Evolutionary conservation across 2,329 filamentous ascomycete genomes (phyloP).

Genomic region (Colletotrichum gigasporum): DNA sequence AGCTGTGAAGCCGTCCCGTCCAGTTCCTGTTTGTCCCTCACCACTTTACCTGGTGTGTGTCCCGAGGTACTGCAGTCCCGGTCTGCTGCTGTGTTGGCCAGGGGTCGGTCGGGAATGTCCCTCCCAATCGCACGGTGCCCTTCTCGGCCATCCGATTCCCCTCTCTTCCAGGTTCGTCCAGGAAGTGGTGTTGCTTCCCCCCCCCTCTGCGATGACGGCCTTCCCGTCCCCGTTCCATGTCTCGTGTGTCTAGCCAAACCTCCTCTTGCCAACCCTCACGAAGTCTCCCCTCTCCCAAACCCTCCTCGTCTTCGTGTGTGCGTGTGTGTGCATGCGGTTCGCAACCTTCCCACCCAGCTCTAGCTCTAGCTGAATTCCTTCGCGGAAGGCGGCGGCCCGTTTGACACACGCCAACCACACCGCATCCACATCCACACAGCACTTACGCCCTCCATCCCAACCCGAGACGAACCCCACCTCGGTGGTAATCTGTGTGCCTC

Average conservation of each 20-base stretch:
- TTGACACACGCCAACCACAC: slow-evolving; percentile 16
- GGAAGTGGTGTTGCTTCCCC: too few relatives aligned
- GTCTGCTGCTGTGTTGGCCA: too few relatives aligned
- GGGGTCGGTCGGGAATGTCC: slow-evolving; percentile 21
- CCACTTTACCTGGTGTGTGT: too few relatives aligned
- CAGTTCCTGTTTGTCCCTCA: too few relatives aligned
- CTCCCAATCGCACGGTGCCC: slow-evolving; percentile 42
- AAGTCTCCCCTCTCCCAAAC: background rate
- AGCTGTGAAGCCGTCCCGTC: too few relatives aligned
- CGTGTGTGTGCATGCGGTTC: too few relatives aligned
- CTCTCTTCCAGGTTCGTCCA: too few relatives aligned
- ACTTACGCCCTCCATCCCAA: background rate
- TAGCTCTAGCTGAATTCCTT: background rate
- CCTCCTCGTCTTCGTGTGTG: background rate
- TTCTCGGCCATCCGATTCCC: slow-evolving; percentile 31
- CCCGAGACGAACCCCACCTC: slow-evolving; percentile 19
- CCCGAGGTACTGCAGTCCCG: too few relatives aligned
- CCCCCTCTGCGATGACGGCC: slow-evolving; percentile 8
- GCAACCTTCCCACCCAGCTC: background rate
- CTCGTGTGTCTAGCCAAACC: background rate
- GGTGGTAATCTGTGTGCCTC: too few relatives aligned
- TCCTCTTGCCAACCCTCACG: background rate
- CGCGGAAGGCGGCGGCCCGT: background rate
- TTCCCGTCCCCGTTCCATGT: background rate
- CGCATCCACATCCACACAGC: slow-evolving; percentile 1